Evolutionary conservation across 2,329 filamentous ascomycete species (phyloP), one percentile per base, ranked within the genome.

Genomic region (Cladophialophora carrionii): DNA sequence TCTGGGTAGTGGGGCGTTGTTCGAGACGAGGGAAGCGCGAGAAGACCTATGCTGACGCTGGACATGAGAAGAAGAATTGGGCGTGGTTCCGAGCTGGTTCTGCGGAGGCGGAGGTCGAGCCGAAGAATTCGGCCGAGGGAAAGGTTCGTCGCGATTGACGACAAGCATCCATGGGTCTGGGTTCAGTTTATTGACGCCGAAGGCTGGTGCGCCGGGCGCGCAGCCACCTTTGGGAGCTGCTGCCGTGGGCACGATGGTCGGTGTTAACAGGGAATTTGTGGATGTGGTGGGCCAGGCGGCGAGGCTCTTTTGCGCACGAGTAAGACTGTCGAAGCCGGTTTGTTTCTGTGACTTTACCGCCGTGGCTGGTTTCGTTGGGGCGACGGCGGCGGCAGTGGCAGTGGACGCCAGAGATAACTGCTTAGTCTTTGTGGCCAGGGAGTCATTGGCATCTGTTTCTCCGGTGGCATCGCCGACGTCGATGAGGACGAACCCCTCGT

Each of bases 101-200:
- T 6, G 37, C 17, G 17, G 37, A n/a, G 14, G 37, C 5, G 37
- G 5, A n/a, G 37, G 37, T 17, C 10, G 34, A 12, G 34, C 12
- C 2, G 37, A 17, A 41, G 14, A 5, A 43, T n/a, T 6, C 8
- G 37, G 17, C 1, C 37, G 6, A 17, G 37, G 37, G 5, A 43
- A 43, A 1, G 17, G 37, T n/a, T 6, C 37, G 37, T 43, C 14
- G 4, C 48, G 56, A 24, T 58, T 29, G n/a, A 60, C 26, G 57
- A 60, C 57, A n/a, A 60, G 31, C 57, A 60, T 60, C 57, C 57
- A 60, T 22, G 48, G 29, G 10, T 60, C 57, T 20, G 52, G 8
- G 52, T 54, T 49, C 56, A 48, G 41, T 12, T 20, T 32, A 9
- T 17, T 22, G 20, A 1, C 8, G 12, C 4, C 8, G 22, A 51